Evolutionary conservation across 83 land plant genomes (phyloP).

Genomic region (Thuja plicata): DNA sequence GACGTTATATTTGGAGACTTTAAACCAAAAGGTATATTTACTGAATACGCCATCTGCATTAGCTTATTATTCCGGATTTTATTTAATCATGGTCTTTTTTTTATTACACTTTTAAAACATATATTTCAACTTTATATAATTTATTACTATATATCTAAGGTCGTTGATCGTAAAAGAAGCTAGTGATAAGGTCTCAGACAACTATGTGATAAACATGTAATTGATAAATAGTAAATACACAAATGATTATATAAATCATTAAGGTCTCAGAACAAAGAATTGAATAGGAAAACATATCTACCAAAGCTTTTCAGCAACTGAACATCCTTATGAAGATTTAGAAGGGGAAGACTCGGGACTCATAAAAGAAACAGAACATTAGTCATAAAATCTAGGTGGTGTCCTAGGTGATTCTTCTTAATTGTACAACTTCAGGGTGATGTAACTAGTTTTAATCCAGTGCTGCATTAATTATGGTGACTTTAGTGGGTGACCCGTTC

Average conservation of each 20-base stretch:
- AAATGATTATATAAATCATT: not conserved
- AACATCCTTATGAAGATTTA: not conserved
- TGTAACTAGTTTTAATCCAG: not conserved
- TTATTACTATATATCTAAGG: not conserved
- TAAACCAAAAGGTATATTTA: constrained; percentile 43
- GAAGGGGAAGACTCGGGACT: not conserved
- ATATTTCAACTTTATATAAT: not conserved
- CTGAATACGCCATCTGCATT: not conserved
- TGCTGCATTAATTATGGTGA: not conserved
- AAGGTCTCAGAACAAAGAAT: not conserved
- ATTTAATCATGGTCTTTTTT: not conserved
- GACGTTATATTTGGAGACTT: constrained; percentile 51
- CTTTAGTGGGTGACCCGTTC: not conserved
- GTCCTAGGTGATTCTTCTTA: not conserved
- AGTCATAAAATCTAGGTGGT: not conserved
- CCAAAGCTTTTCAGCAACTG: not conserved
- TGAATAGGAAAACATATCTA: not conserved
- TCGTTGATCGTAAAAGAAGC: not conserved
- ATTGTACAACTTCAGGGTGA: not conserved
- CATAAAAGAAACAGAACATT: not conserved
- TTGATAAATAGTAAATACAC: not conserved
- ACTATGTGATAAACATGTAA: not conserved
- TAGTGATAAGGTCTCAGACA: not conserved
- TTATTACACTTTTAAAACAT: not conserved
- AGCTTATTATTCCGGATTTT: not conserved